Conservation (phyloP, 331 rosid species). For the Ulmus americana region DNA sequence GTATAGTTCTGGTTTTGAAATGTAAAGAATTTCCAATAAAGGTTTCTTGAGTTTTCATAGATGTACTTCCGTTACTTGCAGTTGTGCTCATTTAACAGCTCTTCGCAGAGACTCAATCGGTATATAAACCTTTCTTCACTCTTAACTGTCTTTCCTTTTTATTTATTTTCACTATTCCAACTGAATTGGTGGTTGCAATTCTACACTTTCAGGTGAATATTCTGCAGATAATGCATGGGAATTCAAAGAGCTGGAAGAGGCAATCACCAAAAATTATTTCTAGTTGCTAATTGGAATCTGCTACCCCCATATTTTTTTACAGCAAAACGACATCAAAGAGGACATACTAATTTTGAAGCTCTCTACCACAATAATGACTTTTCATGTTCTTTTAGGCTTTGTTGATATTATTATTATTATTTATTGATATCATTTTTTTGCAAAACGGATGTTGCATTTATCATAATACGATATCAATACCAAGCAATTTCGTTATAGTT, state of each 20-base stretch:
- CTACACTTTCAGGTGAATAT: constrained; percentile 57
- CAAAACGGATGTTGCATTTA: background rate
- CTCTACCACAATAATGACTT: background rate
- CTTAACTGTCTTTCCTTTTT: background rate
- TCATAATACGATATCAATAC: background rate
- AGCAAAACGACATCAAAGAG: background rate
- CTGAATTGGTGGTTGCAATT: background rate
- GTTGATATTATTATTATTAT: background rate
- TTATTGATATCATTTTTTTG: no score
- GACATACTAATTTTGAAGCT: background rate
- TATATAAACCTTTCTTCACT: constrained; percentile 31
- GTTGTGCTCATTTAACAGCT: constrained; percentile 91
- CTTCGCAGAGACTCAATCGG: constrained; percentile 93
- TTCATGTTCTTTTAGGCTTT: background rate
- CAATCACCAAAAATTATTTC: constrained; percentile 61
- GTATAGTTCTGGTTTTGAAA: background rate
- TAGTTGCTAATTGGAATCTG: constrained; percentile 22
- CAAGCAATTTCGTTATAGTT: background rate
- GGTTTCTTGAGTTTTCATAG: background rate
- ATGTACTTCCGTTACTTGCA: constrained; percentile 31
- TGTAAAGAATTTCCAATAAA: background rate
- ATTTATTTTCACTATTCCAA: background rate
- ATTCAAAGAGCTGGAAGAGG: constrained; percentile 75
- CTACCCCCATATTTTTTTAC: constrained; percentile 3
- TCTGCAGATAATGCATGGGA: constrained; percentile 93